These are phyloP conservation scores for Lippia alba DNA, from an alignment of 305 asterid genomes.

Conservation along the genomic window DNA sequence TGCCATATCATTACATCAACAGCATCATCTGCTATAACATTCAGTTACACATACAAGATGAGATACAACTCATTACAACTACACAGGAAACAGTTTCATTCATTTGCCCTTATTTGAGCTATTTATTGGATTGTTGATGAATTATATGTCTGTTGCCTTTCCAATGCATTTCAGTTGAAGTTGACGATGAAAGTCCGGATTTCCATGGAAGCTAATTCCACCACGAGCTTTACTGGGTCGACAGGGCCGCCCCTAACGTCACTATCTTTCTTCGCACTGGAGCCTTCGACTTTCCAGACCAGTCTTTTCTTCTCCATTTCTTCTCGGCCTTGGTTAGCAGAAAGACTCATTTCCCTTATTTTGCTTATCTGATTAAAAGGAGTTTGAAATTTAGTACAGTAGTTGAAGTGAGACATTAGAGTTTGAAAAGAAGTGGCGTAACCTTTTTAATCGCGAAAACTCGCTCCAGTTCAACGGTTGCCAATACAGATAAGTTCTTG, in stretches of 20 bases:
- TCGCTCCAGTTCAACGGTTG: slow-evolving; percentile 73
- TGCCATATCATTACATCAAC: too few relatives aligned
- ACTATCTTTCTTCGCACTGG: slow-evolving; percentile 33
- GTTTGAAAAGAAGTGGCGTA: background rate
- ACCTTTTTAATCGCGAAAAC: slow-evolving; percentile 79
- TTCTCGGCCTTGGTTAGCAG: slow-evolving; percentile 93
- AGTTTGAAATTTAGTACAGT: background rate
- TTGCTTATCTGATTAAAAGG: slow-evolving; percentile 53
- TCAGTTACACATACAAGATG: too few relatives aligned
- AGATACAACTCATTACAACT: too few relatives aligned
- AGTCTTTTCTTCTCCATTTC: slow-evolving; percentile 90
- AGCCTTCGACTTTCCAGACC: slow-evolving; percentile 77
- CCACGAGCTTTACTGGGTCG: slow-evolving; percentile 61
- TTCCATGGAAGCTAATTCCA: slow-evolving; percentile 91
- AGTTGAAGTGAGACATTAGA: slow-evolving; percentile 8
- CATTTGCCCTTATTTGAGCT: background rate
- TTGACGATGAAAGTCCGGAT: slow-evolving; percentile 78
- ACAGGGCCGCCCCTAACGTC: slow-evolving; percentile 68
- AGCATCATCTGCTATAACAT: too few relatives aligned
- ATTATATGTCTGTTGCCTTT: slow-evolving; percentile 31
- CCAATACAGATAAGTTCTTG: slow-evolving; percentile 70
- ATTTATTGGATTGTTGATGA: background rate
- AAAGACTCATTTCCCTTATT: slow-evolving; percentile 72
- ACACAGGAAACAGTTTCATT: too few relatives aligned
- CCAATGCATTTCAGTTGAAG: slow-evolving; percentile 38